phyloP scores from a whole-genome alignment of 2,329 filamentous ascomycete species.

The Botryotinia calthae region DNA sequence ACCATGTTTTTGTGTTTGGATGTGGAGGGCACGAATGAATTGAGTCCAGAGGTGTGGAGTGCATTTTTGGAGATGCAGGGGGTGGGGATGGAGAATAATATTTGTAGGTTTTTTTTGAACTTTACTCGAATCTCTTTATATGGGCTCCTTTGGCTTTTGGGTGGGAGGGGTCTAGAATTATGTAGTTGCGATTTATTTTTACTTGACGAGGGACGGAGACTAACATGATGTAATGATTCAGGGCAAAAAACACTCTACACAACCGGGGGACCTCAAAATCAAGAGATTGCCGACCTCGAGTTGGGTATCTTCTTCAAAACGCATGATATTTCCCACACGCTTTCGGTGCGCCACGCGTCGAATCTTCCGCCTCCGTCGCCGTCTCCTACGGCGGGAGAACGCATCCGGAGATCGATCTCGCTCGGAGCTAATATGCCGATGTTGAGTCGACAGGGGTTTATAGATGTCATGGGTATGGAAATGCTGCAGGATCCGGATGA shows the following conservation, averaged over 20 bases:
- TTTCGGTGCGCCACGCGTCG: constrained; percentile 7
- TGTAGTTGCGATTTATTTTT: neutral
- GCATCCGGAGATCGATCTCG: constrained; percentile 25
- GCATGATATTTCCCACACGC: constrained; percentile 27
- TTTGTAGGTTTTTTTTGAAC: constrained; percentile 26
- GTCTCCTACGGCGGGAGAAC: constrained; percentile 19
- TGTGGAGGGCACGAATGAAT: constrained; percentile 27
- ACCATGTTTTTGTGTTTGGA: constrained; percentile 32
- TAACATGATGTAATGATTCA: constrained; percentile 8
- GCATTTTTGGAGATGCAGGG: constrained; percentile 31
- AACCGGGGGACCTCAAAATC: constrained; percentile 23
- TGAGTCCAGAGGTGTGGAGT: constrained; percentile 31
- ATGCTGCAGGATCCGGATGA: constrained; percentile 27
- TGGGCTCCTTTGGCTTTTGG: neutral
- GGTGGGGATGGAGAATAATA: constrained; percentile 25
- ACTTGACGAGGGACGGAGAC: neutral
- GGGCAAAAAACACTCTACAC: constrained; percentile 28
- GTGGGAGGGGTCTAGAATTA: neutral
- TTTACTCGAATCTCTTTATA: neutral
- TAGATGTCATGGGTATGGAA: constrained; percentile 43
- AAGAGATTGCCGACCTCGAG: constrained; percentile 32
- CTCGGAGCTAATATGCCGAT: constrained; percentile 41
- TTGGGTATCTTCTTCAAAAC: constrained; percentile 29
- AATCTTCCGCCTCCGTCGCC: constrained; percentile 14
- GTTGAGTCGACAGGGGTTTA: constrained; percentile 60